phyloP scores from a whole-genome alignment of 225 moss, liverwort and hornwort species.

The Sphagnum contortum region DNA sequence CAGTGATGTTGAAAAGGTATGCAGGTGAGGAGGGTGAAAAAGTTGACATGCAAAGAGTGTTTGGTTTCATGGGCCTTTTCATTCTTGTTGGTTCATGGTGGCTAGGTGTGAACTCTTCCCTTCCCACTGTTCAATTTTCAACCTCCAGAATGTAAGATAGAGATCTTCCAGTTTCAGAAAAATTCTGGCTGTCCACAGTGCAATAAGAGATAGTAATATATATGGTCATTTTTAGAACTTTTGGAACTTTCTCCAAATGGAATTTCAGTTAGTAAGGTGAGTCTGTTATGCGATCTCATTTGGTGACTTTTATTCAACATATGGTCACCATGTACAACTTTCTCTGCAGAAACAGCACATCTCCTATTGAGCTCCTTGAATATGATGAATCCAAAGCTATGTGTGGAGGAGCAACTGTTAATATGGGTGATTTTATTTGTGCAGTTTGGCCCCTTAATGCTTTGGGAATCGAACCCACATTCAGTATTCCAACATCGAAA shows the following conservation, averaged over 20 bases:
- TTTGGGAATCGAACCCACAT: constrained; percentile 68
- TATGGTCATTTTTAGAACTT: too few species aligned
- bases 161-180: background rate
- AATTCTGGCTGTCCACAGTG: too few species aligned
- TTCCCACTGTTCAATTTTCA: background rate
- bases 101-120: constrained; percentile 41
- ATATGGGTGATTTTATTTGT: background rate
- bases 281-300: background rate
- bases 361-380: too few species aligned
- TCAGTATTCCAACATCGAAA: constrained; percentile 67
- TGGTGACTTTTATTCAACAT: too few species aligned
- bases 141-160: background rate
- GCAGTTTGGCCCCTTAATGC: constrained; percentile 78
- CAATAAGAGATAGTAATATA: too few species aligned
- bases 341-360: too few species aligned
- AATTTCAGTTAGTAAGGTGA: too few species aligned
- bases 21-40: constrained; percentile 84
- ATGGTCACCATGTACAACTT: too few species aligned
- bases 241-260: too few species aligned
- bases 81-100: constrained; percentile 73
- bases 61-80: constrained; percentile 93
- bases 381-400: background rate
- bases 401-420: background rate
- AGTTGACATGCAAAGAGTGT: constrained; percentile 91
- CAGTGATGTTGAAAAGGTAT: constrained; percentile 85